Evolutionary conservation across 2,329 filamentous ascomycete genomes (phyloP), one percentile per base, ranked within the genome.

Genomic region (Sporothrix brasiliensis): DNA sequence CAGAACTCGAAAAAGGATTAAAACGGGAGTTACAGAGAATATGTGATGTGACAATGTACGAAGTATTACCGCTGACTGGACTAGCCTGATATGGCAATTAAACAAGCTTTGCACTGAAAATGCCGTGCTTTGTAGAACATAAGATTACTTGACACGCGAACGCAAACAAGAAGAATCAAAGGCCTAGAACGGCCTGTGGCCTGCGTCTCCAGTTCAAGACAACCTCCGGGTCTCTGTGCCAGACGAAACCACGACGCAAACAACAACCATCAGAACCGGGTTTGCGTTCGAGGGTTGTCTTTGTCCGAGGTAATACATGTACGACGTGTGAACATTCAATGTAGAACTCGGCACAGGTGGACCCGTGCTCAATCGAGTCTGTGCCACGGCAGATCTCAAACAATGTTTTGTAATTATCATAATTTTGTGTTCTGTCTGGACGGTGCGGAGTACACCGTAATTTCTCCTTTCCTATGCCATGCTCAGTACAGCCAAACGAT

Each of bases 61-160:
- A 5, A 3, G 24, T 9, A 34, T 34, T 34, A 34, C 34, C 34
- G 2, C 60, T 49, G 44, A 50, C 44, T 11, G 24, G 47, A 47
- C 47, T 66, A 52, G 63, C 63, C 63, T 50, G 27, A 66, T 52
- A 14, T 52, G 63, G 63, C 47, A 66, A 66, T 66, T 39, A 50
- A 21, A 24, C 61, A 50, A 50, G 50, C 61, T 34, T 65, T 65
- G 34, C 60, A 50, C 60, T 63, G 60, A n/a, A 30, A 7, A 50
- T 30, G 39, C 56, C 11, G 58, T 65, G 24, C 60, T 49, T 47
- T 5, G 11, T 16, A 10, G 60, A 30, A 30, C 27, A 30, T 30
- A 27, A 27, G n/a, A n/a, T n/a, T n/a, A 24, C 24, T 24, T 24
- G 24, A 24, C 24, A 24, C 41, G 21, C n/a, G 5, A 5, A 16